These are phyloP conservation scores for Zymoseptoria tritici DNA, from an alignment of 2,329 filamentous ascomycete genomes.

Conservation along the genomic window DNA sequence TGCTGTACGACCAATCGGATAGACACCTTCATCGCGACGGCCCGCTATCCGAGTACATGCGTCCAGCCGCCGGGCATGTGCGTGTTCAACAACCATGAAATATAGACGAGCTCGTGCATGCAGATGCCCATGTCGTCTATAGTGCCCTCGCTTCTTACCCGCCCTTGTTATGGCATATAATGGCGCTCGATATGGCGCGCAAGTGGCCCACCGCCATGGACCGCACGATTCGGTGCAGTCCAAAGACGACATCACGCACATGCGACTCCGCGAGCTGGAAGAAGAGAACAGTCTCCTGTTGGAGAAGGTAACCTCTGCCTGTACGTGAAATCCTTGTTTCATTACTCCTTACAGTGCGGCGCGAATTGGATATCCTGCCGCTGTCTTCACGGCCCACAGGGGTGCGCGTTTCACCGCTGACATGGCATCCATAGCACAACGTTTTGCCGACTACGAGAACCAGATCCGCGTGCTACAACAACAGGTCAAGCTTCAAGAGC, in stretches of 20 bases:
- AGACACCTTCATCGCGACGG: neutral
- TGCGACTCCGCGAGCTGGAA: conserved; percentile 55
- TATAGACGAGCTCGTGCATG: neutral
- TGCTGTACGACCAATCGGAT: neutral
- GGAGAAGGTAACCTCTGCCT: conserved; percentile 59
- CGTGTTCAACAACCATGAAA: neutral
- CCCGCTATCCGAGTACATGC: neutral
- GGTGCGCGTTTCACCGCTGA: neutral
- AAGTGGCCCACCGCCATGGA: conserved; percentile 16
- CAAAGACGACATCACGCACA: conserved; percentile 12
- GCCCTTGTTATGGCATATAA: conserved; percentile 19
- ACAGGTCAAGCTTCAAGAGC: conserved; percentile 26
- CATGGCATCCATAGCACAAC: conserved; percentile 29
- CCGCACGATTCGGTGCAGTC: conserved; percentile 39
- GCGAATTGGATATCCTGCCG: neutral
- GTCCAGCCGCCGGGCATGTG: neutral
- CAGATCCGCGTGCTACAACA: conserved; percentile 57
- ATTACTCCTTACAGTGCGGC: too few species aligned
- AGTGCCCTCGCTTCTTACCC: neutral
- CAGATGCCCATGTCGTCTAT: conserved; percentile 11
- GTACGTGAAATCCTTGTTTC: conserved; percentile 32
- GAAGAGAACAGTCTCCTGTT: conserved; percentile 62
- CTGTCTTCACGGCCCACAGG: neutral
- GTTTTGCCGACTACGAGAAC: conserved; percentile 70
- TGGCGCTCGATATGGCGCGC: conserved; percentile 20